These are phyloP conservation scores for Epichloe gansuensis DNA, from an alignment of 2,329 filamentous ascomycete genomes.

Conservation along the genomic window DNA sequence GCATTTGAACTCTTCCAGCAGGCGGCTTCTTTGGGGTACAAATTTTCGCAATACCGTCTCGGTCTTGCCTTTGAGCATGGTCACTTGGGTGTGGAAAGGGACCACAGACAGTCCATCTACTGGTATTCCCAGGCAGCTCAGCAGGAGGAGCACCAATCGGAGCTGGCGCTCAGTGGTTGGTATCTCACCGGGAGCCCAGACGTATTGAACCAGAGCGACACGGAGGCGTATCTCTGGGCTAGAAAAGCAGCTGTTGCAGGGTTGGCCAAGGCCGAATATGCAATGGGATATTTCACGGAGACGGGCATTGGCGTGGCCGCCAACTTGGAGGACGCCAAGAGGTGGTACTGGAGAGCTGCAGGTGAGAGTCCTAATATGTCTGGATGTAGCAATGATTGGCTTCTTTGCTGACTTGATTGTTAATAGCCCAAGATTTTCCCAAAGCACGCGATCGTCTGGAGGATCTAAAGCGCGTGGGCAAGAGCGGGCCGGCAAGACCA, in stretches of 20 bases:
- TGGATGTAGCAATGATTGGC: not conserved
- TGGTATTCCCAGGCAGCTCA: slow-evolving; percentile 90
- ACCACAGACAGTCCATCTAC: slow-evolving; percentile 73
- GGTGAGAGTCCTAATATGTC: slow-evolving; percentile 39
- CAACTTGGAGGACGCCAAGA: slow-evolving; percentile 87
- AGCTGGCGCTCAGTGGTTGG: slow-evolving; percentile 78
- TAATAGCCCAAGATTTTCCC: slow-evolving; percentile 76
- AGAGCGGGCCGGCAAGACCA: slow-evolving; percentile 52
- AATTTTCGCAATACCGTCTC: slow-evolving; percentile 84
- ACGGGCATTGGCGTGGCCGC: slow-evolving; percentile 80
- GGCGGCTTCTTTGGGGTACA: slow-evolving; percentile 82
- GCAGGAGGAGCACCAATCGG: slow-evolving; percentile 88
- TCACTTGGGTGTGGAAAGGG: slow-evolving; percentile 67
- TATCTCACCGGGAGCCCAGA: slow-evolving; percentile 86
- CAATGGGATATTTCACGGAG: slow-evolving; percentile 94
- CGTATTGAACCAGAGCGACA: slow-evolving; percentile 82
- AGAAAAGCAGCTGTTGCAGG: slow-evolving; percentile 83
- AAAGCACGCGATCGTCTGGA: slow-evolving; percentile 89
- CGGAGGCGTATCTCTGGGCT: slow-evolving; percentile 94
- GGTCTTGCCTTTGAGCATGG: slow-evolving; percentile 88
- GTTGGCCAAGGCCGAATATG: slow-evolving; percentile 88
- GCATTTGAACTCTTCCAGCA: slow-evolving; percentile 72
- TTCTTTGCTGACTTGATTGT: not conserved
- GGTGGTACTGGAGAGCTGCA: slow-evolving; percentile 96
- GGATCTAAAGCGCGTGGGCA: slow-evolving; percentile 73